phyloP scores from a whole-genome alignment of 2,329 filamentous ascomycete species.

The Beauveria medogensis region DNA sequence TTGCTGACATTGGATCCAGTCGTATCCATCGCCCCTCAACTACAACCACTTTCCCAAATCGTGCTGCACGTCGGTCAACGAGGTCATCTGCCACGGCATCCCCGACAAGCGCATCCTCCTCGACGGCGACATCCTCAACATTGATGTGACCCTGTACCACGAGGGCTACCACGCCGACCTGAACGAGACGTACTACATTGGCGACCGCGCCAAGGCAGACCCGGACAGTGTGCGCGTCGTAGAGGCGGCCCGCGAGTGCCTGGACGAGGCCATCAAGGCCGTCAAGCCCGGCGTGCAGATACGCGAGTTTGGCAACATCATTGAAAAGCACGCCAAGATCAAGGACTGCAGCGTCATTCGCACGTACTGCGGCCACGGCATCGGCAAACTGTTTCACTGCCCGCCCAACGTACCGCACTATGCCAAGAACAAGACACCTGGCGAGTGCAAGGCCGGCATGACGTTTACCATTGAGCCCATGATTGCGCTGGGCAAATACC shows the following conservation, averaged over 20 bases:
- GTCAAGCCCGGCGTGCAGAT: conserved; percentile 92
- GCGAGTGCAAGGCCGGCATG: conserved; percentile 91
- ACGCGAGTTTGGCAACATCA: conserved; percentile 86
- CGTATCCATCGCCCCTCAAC: conserved; percentile 90
- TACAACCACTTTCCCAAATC: conserved; percentile 98
- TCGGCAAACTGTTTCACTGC: conserved; percentile 89
- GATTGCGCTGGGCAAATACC: conserved; percentile 86
- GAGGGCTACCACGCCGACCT: conserved; percentile 92
- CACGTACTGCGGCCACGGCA: conserved; percentile 92
- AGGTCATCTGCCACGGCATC: conserved; percentile 98
- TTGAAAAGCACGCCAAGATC: conserved; percentile 89
- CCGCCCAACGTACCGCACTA: conserved; percentile 95
- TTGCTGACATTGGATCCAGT: conserved; percentile 41
- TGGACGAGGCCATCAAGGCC: conserved; percentile 82
- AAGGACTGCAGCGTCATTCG: conserved; percentile 83
- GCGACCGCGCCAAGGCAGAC: conserved; percentile 75
- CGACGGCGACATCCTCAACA: conserved; percentile 95
- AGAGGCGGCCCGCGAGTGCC: conserved; percentile 79
- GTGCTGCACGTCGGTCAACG: conserved; percentile 91
- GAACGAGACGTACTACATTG: conserved; percentile 98
- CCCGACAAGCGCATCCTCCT: conserved; percentile 80
- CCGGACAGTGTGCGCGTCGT: conserved; percentile 84
- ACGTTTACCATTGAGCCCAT: conserved; percentile 99
- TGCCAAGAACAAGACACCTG: conserved; percentile 95
- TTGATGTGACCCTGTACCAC: conserved; percentile 91